Base-by-base conservation (phyloP, 108 stramenopile genomes). In the Nannochloropsis gaditana region DNA sequence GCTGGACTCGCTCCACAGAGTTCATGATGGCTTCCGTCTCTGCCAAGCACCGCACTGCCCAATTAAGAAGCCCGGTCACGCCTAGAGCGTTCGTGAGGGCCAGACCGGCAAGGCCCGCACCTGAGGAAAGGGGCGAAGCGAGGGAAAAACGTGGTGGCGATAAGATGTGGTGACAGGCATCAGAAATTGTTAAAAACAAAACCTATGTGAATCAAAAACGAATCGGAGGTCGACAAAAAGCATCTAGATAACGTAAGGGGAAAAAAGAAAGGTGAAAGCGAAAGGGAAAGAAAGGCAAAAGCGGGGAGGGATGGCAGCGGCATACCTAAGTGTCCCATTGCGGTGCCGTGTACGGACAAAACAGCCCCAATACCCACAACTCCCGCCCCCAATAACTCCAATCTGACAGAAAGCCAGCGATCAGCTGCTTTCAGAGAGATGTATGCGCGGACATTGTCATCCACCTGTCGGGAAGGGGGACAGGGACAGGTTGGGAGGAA, bases 21-120 rank as follows among this genome's bases (percentile, higher is more conserved):
- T 90, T 87, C 90, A 91, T 91, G 84, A 88, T 79, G 43, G 89
- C 84, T 79, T 91, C 90, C 43, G 89, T 90, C 85, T 91, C 89
- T 1, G 90, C 86, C 9, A 85, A 80, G 79, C 85, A 87, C 43
- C 90, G 89, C 2, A 91, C 89, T 9, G 85, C 87, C 89, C 89
- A 91, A 85, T 88, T 91, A 81, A 91, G 84, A 21, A 90, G 86
- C 19, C 81, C 84, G 5, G 90, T 91, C 84, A 91, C 45, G 80
- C 87, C 85, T 45, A 90, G 50, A 9, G 89, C 88, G 86, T 89
- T 90, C 2, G 87, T 89, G 45, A 90, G 50, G 47, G 89, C 86
- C 9, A 90, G 88, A 2, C 89, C 89, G 19, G 89, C 83, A 5
- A 85, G 83, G 5, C 89, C 89, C 10, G 89, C 89, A 31, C 86